phyloP scores from a whole-genome alignment of 1,139 yeast species.

The Debaryomyces udenii region DNA sequence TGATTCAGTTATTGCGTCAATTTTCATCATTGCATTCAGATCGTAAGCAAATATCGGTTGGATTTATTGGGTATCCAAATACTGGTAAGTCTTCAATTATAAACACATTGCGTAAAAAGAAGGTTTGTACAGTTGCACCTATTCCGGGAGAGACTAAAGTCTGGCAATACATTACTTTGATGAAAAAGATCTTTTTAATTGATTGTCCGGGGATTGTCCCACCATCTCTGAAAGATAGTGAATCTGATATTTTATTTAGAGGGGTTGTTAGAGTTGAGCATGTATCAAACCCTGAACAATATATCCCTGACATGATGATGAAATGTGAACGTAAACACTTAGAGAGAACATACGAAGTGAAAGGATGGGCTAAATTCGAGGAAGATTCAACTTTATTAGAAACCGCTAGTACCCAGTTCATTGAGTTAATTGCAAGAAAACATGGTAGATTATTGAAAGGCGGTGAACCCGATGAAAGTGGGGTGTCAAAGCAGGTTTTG shows the following conservation, averaged over 20 bases:
- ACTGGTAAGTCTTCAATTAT: conserved; percentile 96
- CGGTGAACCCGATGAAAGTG: conserved; percentile 96
- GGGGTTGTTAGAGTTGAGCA: conserved; percentile 99
- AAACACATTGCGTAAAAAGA: conserved; percentile 89
- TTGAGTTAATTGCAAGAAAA: conserved; percentile 89
- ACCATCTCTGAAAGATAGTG: conserved; percentile 85
- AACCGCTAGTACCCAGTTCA: conserved; percentile 72
- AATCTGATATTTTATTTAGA: conserved; percentile 91
- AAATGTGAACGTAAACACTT: conserved; percentile 90
- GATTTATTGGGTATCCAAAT: conserved; percentile 96
- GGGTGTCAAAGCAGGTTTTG: conserved; percentile 86
- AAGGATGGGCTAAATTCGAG: conserved; percentile 76
- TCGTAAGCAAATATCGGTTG: conserved; percentile 94
- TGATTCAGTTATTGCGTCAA: conserved; percentile 91
- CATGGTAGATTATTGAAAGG: conserved; percentile 93
- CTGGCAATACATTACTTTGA: conserved; percentile 97
- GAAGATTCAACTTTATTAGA: conserved; percentile 43
- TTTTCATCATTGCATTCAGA: conserved; percentile 89
- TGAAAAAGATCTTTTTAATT: conserved; percentile 92
- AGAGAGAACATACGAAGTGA: conserved; percentile 92
- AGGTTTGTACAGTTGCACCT: conserved; percentile 97
- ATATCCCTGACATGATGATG: conserved; percentile 81
- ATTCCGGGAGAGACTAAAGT: conserved; percentile 99
- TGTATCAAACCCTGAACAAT: conserved; percentile 93
- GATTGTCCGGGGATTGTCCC: conserved; percentile 99